Conservation (phyloP, 2,329 filamentous ascomycete species). For the Leptosphaerulina australis region DNA sequence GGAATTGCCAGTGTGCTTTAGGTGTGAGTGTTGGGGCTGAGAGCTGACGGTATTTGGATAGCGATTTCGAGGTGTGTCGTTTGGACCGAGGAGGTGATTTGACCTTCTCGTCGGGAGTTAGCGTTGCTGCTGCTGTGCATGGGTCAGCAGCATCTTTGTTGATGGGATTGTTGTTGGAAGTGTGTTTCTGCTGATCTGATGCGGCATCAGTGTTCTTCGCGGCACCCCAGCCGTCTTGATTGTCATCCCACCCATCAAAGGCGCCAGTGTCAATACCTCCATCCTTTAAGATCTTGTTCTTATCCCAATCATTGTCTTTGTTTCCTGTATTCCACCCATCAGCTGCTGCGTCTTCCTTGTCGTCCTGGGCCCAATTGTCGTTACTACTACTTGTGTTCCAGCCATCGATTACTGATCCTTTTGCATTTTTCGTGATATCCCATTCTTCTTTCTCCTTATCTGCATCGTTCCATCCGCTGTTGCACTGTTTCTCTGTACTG, state of each 20-base stretch:
- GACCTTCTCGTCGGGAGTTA: not conserved
- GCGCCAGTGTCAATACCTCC: not conserved
- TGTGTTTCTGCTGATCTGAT: not conserved
- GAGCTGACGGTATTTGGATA: constrained; percentile 14
- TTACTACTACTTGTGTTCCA: not conserved
- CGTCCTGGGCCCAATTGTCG: not conserved
- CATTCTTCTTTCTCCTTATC: not conserved
- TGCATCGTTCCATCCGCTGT: not conserved
- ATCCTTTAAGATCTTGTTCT: not conserved
- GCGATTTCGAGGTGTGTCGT: constrained; percentile 21
- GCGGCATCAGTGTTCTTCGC: not conserved
- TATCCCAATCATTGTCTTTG: not conserved
- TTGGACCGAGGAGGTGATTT: not conserved
- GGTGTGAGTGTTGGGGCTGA: not conserved
- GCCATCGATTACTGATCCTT: not conserved
- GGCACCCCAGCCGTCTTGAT: not conserved
- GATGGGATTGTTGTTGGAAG: not conserved
- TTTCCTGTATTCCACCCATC: not conserved
- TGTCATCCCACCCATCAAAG: not conserved
- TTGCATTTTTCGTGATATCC: not conserved
- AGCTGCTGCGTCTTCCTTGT: not conserved
- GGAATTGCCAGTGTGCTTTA: constrained; percentile 44
- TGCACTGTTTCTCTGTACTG: not conserved
- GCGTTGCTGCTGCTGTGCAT: not conserved
- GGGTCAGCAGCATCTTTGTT: not conserved